phyloP scores from a whole-genome alignment of 768 basidiomycete species.

The Mycena albidolilacea region DNA sequence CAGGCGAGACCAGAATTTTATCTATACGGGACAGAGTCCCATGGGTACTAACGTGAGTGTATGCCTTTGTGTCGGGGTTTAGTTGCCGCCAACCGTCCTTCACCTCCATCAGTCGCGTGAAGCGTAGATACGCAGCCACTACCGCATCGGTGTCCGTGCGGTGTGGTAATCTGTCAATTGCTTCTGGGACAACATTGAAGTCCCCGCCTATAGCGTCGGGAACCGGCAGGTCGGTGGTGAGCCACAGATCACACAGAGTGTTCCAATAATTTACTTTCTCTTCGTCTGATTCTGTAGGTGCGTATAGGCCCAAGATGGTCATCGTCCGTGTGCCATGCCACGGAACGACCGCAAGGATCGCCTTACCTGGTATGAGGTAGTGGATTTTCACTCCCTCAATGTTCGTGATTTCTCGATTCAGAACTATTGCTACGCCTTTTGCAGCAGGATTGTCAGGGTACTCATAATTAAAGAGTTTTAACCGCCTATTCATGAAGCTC shows the following conservation, averaged over 20 bases:
- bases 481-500: not conserved
- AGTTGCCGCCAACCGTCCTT: not conserved
- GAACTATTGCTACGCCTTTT: constrained; percentile 9
- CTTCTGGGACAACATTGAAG: constrained; percentile 43
- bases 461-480: not conserved
- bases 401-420: constrained; percentile 24
- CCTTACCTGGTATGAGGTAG: constrained; percentile 20
- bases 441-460: not conserved
- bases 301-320: constrained; percentile 40
- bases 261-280: constrained; percentile 39
- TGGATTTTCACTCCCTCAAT: not conserved
- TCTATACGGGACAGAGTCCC: constrained; percentile 1
- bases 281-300: constrained; percentile 33
- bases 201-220: constrained; percentile 35
- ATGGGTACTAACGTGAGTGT: not conserved
- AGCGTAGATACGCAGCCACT: not conserved
- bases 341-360: constrained; percentile 16
- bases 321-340: constrained; percentile 23
- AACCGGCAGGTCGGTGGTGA: constrained; percentile 9
- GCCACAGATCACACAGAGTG: constrained; percentile 2
- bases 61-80: not conserved
- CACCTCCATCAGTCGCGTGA: not conserved
- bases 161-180: constrained; percentile 1
- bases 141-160: not conserved
- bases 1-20: not conserved